phyloP scores from a whole-genome alignment of 83 land plant species.

The Thuja plicata region DNA sequence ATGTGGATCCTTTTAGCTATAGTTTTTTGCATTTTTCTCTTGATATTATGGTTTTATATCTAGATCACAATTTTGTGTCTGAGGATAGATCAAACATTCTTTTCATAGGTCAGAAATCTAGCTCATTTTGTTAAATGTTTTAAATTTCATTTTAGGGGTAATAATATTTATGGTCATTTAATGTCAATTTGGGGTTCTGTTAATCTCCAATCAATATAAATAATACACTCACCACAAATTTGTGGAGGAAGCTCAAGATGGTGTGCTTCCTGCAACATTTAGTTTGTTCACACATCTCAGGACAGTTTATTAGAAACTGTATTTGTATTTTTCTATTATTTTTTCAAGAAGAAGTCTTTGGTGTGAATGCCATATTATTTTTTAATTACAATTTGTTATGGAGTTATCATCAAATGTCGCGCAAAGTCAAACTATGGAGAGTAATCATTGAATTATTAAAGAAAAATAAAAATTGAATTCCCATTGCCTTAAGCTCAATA shows the following conservation, averaged over 20 bases:
- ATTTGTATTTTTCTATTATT: conserved; percentile 8
- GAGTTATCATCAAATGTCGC: neutral
- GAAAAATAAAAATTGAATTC: neutral
- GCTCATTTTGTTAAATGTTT: neutral
- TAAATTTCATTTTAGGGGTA: conserved; percentile 8
- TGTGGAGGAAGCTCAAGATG: conserved; percentile 10
- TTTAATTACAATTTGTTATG: conserved; percentile 6
- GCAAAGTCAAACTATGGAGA: neutral
- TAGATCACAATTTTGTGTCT: neutral
- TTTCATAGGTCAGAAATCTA: conserved; percentile 2
- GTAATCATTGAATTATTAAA: neutral
- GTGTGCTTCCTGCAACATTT: conserved; percentile 12
- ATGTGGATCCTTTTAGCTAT: conserved; percentile 18
- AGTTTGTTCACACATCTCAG: neutral
- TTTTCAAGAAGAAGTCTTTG: conserved; percentile 4
- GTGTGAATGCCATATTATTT: conserved; percentile 7
- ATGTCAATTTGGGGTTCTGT: conserved; percentile 5
- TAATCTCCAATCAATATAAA: neutral
- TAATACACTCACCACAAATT: conserved; percentile 11
- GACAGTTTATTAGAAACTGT: neutral
- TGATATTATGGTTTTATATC: conserved; percentile 6
- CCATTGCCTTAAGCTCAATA: neutral
- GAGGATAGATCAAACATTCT: neutral
- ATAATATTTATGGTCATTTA: conserved; percentile 8
- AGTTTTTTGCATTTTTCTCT: neutral